These are phyloP conservation scores for Salvia sclarea DNA, from an alignment of 305 asterid species.

Conservation along the genomic window DNA sequence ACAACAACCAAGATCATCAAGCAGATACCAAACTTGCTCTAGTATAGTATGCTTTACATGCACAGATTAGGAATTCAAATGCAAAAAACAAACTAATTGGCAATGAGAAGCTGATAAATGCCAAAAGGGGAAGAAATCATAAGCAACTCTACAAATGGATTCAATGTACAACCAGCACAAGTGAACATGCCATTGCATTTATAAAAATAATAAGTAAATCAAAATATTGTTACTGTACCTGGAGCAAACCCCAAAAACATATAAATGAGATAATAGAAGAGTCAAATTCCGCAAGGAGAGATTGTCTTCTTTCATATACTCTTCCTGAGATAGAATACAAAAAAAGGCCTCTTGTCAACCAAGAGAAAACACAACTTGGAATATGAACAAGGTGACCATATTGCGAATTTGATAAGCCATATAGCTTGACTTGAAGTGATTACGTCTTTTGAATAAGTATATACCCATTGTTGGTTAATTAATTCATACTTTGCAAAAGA, in stretches of 20 bases:
- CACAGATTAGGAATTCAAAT: neutral
- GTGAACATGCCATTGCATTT: neutral
- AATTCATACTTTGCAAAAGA: constrained; percentile 1
- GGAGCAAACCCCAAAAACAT: constrained; percentile 79
- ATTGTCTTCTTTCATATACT: constrained; percentile 81
- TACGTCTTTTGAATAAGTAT: constrained; percentile 4
- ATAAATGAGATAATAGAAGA: constrained; percentile 76
- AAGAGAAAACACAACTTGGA: constrained; percentile 2
- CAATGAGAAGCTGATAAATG: constrained; percentile 13
- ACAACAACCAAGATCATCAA: neutral
- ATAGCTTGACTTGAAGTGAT: constrained; percentile 1
- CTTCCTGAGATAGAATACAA: constrained; percentile 62
- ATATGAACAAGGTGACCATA: constrained; percentile 6
- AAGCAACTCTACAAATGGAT: neutral
- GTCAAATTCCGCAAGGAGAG: constrained; percentile 80
- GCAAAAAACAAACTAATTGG: neutral
- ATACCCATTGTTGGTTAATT: neutral
- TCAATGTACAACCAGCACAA: neutral
- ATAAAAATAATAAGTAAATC: neutral
- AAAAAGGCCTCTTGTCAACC: constrained; percentile 34
- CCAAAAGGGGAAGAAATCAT: neutral
- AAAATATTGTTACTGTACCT: constrained; percentile 47
- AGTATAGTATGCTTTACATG: neutral
- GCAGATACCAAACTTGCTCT: neutral
- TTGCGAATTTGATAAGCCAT: constrained; percentile 9